These are phyloP conservation scores for Thecamonas trahens DNA, from an alignment of 78 protist genomes.

Conservation along the genomic window DNA sequence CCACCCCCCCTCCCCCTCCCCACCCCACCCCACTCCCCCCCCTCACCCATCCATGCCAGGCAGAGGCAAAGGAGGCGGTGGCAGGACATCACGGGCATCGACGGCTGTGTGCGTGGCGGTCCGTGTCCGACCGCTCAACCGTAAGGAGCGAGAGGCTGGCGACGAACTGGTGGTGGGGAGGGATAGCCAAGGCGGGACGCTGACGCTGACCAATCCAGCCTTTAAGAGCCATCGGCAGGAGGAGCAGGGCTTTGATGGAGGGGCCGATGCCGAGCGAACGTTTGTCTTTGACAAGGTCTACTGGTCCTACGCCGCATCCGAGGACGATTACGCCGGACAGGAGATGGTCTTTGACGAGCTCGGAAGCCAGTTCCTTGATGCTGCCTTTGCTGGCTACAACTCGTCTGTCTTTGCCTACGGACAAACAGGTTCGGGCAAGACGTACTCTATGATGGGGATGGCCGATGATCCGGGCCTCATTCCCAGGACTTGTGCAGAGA, in stretches of 20 bases:
- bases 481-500: slow-evolving; percentile 38
- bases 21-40: too few relatives aligned
- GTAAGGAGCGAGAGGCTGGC: slow-evolving; percentile 43
- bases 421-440: slow-evolving; percentile 52
- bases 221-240: too few relatives aligned
- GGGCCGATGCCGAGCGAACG: background rate
- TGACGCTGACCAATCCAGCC: background rate
- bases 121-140: background rate
- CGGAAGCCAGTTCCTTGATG: too few relatives aligned
- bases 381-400: slow-evolving; percentile 25
- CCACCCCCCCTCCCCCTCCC: too few relatives aligned
- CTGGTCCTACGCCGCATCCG: too few relatives aligned
- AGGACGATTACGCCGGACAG: too few relatives aligned
- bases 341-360: too few relatives aligned
- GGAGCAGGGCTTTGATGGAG: too few relatives aligned
- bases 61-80: slow-evolving; percentile 83
- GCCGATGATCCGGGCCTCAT: slow-evolving; percentile 24
- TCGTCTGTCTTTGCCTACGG: slow-evolving; percentile 58
- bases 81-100: slow-evolving; percentile 65
- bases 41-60: too few relatives aligned
- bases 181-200: too few relatives aligned
- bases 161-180: slow-evolving; percentile 66
- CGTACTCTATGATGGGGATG: slow-evolving; percentile 14
- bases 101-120: slow-evolving; percentile 42
- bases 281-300: too few relatives aligned